A percentile compares a stretch with the other conserved stretches of the same genome.
Evolutionary conservation across 176 grass and related monocot genomes (phyloP).

Genomic region (Ensete ventricosum): DNA sequence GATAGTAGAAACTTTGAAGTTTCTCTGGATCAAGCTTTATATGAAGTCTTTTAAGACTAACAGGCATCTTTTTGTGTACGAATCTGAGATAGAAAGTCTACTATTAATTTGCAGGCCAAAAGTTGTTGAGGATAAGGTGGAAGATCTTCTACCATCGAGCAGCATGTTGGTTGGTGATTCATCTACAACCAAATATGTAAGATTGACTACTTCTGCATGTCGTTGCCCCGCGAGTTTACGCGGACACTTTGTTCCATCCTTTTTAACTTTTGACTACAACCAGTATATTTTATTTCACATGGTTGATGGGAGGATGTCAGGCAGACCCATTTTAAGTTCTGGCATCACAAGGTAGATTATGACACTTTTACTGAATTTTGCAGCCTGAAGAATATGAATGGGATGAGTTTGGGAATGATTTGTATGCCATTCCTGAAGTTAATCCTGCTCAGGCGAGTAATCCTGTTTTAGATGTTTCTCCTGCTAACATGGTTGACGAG

Average conservation of each 20-base stretch:
- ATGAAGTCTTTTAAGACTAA: neutral
- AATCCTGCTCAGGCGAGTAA: conserved; percentile 46
- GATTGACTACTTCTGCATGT: conserved; percentile 1
- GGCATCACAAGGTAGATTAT: neutral
- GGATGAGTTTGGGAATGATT: conserved; percentile 93
- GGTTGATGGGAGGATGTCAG: conserved; percentile 17
- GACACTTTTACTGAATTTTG: conserved; percentile 16
- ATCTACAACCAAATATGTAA: conserved; percentile 73
- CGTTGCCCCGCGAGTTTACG: neutral
- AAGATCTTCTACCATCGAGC: conserved; percentile 40
- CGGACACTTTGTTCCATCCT: neutral
- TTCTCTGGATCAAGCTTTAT: neutral
- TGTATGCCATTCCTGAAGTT: conserved; percentile 61
- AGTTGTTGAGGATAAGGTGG: conserved; percentile 47
- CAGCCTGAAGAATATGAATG: conserved; percentile 97
- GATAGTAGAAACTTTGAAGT: neutral
- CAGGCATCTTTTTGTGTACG: neutral
- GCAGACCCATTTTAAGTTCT: conserved; percentile 2
- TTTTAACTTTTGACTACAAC: neutral
- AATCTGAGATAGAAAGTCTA: neutral
- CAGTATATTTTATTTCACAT: neutral
- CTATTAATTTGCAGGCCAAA: conserved; percentile 57
- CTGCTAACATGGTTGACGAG: conserved; percentile 73
- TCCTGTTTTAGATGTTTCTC: conserved; percentile 37
- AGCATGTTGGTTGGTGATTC: conserved; percentile 43